Base-by-base conservation (phyloP, 2,329 filamentous ascomycete genomes). In the Colletotrichum tanaceti region DNA sequence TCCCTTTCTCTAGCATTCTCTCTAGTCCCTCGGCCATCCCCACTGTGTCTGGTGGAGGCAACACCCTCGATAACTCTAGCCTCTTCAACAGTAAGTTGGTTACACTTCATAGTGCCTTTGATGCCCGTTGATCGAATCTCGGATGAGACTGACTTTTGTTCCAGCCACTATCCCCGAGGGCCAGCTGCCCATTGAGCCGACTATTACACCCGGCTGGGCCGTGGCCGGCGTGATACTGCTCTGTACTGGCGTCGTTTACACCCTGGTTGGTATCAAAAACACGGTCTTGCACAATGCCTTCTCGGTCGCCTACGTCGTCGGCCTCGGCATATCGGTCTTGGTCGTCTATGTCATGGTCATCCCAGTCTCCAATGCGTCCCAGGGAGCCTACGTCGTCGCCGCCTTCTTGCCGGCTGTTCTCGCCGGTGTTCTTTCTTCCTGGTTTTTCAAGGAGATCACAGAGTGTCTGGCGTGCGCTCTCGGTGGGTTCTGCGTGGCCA, bases 291-390 rank as follows among this genome's bases (percentile, higher is more conserved):
- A 96, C 76, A 90, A 92, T 18, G 97, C 92, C 77, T 86, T 97
- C 65, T 96, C 94, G 16, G 88, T 91, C 0, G 92, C 89, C 5
- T 94, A 92, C 73, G 82, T 96, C 32, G 85, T 88, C 24, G 87
- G 90, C 52, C 81, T 98, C 43, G 89, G 91, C 18, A 90, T 96
- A 14, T 89, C 91, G 0, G 91, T 97, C 2, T 83, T 98, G 24
- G 93, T 98, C 63, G 79, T 97, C 52, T 98, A 98, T 77, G 90
- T 98, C 46, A 96, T 97, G 91, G 90, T 86, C 63, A 87, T 90
- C 0, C 93, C 94, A 0, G 87, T 97, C 46, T 88, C 85, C 68
- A 82, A 92, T 76, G 92, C 89, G 0, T 82, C 96, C 2, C 93
- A 98, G 79, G 95, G 93, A 32, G 95, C 89, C 38, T 98, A 96